Conservation (phyloP, 441 rosid species). For the Euphorbia schlechtendalii region DNA sequence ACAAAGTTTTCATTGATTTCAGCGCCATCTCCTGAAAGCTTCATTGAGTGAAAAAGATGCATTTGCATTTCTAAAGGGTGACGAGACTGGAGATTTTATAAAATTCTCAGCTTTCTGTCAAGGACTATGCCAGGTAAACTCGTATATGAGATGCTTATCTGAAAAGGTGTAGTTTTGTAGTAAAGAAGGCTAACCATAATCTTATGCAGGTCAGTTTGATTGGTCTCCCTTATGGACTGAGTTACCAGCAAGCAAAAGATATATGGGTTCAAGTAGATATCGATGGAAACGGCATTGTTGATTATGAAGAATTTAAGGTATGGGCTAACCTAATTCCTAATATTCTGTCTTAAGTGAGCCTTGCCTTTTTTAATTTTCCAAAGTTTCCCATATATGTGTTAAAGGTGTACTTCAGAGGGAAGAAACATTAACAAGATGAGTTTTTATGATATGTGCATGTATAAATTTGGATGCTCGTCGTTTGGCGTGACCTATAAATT, state of each 20-base stretch:
- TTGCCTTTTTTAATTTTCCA: background rate
- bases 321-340: background rate
- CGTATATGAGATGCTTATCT: constrained; percentile 5
- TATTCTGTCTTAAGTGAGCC: background rate
- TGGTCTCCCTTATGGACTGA: constrained; percentile 58
- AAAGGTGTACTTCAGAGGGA: no score
- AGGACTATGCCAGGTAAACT: constrained; percentile 66
- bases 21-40: constrained; percentile 63
- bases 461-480: no score
- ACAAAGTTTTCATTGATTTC: constrained; percentile 22
- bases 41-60: constrained; percentile 50
- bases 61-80: constrained; percentile 57
- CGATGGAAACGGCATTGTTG: constrained; percentile 64
- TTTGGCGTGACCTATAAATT: no score
- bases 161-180: background rate
- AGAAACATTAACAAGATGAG: background rate
- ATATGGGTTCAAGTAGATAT: constrained; percentile 69
- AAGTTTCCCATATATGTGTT: no score
- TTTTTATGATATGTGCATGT: no score
- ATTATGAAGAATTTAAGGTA: constrained; percentile 72
- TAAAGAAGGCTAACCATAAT: constrained; percentile 13
- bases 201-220: constrained; percentile 49
- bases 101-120: constrained; percentile 61
- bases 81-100: constrained; percentile 37
- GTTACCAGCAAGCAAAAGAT: constrained; percentile 58